Base-by-base conservation (phyloP, 257 asterid species). In the Solanum pennellii region DNA sequence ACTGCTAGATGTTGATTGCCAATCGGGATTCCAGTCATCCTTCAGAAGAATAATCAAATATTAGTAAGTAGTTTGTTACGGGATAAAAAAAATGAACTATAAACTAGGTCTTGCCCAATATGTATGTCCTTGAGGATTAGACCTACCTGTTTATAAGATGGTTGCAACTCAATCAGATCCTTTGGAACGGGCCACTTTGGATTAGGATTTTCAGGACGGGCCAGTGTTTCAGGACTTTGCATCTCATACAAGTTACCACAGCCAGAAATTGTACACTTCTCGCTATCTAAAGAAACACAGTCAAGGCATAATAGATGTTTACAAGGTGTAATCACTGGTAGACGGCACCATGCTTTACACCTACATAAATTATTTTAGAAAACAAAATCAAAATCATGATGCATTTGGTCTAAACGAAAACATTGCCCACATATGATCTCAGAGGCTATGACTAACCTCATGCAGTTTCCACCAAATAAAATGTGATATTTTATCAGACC, bases 101-200 rank as follows among this genome's bases (percentile, higher is more conserved):
- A 37, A 88, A 82, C 12, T 45, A 86, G 86, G 75, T 42, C 23
- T 66, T 68, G 60, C 16, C 83, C 44, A 79, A 72, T 33, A 68
- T 42, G 37, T 49, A 73, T 33, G 74, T 16, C 83, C 33, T 27
- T 14, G 56, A 35, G 79, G 18, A 49, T 52, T 74, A 73, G 82
- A 76, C 71, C 47, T 77, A 93, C 99, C 97, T 97, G 99, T 83
- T 95, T 95, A 90, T 97, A 97, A 87, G 99, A 95, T 44, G 99
- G 99, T 87, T 97, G 99, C 89, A 97, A 92, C 95, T 97, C 99
- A 90, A 97, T 97, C 86, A 97, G 98, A 94, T 97, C 99, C 89
- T 97, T 94, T 21, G 99, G 99, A 86, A 97, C 99, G 84, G 99
- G 99, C 99, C 99, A 97, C 93, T 96, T 96, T 29, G 99, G 99